phyloP scores from a whole-genome alignment of 2,329 filamentous ascomycete species.

The Penicillium sp. region DNA sequence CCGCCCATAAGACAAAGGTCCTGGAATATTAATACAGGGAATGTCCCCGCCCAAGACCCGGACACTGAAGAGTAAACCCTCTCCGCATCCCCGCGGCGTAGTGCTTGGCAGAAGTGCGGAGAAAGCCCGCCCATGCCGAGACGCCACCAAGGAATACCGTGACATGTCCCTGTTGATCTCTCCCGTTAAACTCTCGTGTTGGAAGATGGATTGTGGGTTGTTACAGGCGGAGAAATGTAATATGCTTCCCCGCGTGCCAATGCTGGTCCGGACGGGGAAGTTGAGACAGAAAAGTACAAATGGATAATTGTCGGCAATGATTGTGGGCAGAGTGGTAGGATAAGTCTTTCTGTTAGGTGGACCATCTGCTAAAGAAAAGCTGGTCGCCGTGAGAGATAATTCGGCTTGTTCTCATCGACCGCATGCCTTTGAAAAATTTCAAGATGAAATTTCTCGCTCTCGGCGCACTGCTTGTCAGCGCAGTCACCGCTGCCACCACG shows the following conservation, averaged over 20 bases:
- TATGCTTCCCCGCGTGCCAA: slow-evolving; percentile 7
- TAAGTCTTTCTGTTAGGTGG: neutral
- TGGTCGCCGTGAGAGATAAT: neutral
- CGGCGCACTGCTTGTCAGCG: slow-evolving; percentile 24
- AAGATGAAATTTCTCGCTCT: slow-evolving; percentile 31
- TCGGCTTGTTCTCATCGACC: neutral
- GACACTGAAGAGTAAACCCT: neutral
- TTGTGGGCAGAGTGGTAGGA: too few species aligned
- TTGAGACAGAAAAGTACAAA: slow-evolving; percentile 1
- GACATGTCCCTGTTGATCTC: slow-evolving; percentile 10
- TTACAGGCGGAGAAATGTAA: slow-evolving; percentile 32
- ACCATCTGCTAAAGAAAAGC: neutral
- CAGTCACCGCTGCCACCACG: slow-evolving; percentile 21
- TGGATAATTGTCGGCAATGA: neutral
- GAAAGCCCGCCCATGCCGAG: slow-evolving; percentile 12
- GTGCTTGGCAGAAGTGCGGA: slow-evolving; percentile 22
- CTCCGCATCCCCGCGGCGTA: slow-evolving; percentile 14
- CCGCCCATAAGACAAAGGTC: slow-evolving; percentile 4
- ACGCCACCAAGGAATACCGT: neutral
- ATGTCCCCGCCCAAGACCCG: neutral
- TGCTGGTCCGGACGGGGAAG: neutral
- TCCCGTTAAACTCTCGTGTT: neutral
- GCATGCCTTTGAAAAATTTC: neutral
- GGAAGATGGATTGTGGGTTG: slow-evolving; percentile 4
- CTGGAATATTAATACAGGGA: neutral